These are phyloP conservation scores for Penicillium paneum DNA, from an alignment of 2,329 filamentous ascomycete species.

Conservation along the genomic window DNA sequence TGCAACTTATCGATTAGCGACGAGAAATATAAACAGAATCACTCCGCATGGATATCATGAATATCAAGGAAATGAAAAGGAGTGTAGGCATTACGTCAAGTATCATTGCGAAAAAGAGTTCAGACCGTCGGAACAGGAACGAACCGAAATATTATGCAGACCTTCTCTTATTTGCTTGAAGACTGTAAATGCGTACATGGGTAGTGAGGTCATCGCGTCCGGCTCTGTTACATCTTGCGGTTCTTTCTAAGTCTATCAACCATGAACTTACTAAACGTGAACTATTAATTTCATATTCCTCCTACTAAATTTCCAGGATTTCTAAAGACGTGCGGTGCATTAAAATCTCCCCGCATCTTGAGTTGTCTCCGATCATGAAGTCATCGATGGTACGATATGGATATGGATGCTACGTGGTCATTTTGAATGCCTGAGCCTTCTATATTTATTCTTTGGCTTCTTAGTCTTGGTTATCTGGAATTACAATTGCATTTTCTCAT, in stretches of 20 bases:
- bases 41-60: neutral
- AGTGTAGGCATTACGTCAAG: conserved; percentile 19
- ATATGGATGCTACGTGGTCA: neutral
- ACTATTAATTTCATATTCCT: neutral
- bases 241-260: neutral
- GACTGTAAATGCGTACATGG: neutral
- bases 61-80: neutral
- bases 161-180: neutral
- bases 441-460: neutral
- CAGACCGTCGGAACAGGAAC: conserved; percentile 12
- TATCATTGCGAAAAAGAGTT: conserved; percentile 2
- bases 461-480: too few relatives aligned
- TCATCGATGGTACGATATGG: conserved; percentile 10
- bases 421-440: neutral
- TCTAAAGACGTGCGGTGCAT: neutral
- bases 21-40: neutral
- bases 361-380: conserved; percentile 12
- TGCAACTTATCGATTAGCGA: neutral
- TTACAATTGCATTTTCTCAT: neutral
- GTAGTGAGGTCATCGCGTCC: neutral
- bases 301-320: neutral
- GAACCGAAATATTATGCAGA: neutral
- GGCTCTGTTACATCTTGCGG: neutral
- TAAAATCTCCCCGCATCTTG: neutral
- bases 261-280: neutral